Evolutionary conservation across 176 grass and related monocot species (phyloP), one percentile per base, ranked within the genome.

Genomic region (Oryza meyeriana): DNA sequence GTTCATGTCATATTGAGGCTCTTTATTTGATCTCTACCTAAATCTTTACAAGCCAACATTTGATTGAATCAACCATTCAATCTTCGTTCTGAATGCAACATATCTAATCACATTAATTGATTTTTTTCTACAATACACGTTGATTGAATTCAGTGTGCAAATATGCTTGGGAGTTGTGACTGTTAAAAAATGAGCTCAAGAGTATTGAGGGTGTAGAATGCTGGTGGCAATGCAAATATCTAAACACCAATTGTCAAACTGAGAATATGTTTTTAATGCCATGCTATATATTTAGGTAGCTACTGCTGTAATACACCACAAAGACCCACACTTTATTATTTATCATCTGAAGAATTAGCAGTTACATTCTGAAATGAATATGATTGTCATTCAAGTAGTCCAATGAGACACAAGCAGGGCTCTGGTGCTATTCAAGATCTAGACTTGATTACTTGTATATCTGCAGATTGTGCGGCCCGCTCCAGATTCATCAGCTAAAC

Each of bases 401-500:
- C 48, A 39, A 24, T 77, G 27, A 59, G 59, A 85, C 58, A 12
- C 71, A 48, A 52, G 26, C 10, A 42, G 6, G 27, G 0, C 12
- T 71, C 61, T 28, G 4, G 55, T 72, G 33, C 3, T 73, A 26
- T 69, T 77, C 10, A 72, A 3, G 8, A 81, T 71, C 55, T 41
- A 22, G 18, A 24, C 18, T 45, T 80, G 14, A 76, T 78, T 89
- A 39, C 10, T 31, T 67, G 24, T 72, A 65, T 31, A 55, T 55
- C 10, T 80, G 64, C 72, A 94, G 92, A 78, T 94, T 6, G 38
- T 94, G 68, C 85, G 69, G 31, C 84, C 92, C 72, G 47, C 50
- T 38, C 86, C 45, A 27, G 92, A 91, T 85, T 91, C 92, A 62
- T 91, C 87, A 1, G 74, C 77, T 63, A 91, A 79, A 66, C 92